Evolutionary conservation across 2,329 filamentous ascomycete species (phyloP).

Genomic region (Penicillium sp.): DNA sequence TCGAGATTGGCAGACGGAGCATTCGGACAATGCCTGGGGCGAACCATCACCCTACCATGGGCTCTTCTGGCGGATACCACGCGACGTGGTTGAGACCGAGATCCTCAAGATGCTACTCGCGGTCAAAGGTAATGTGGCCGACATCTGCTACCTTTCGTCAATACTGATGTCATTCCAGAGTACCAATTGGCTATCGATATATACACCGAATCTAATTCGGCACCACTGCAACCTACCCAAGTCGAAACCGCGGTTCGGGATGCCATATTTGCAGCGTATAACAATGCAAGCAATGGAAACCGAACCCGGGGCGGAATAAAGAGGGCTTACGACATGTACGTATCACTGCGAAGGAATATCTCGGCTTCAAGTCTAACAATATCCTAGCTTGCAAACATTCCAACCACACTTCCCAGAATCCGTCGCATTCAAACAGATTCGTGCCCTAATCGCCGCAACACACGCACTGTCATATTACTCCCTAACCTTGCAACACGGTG

Average conservation of each 20-base stretch:
- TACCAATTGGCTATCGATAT: slow-evolving; percentile 42
- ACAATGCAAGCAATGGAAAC: slow-evolving; percentile 64
- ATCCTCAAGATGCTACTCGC: slow-evolving; percentile 55
- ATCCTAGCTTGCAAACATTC: slow-evolving; percentile 42
- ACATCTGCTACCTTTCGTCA: neutral
- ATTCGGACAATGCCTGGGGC: slow-evolving; percentile 18
- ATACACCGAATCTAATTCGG: slow-evolving; percentile 33
- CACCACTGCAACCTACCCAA: slow-evolving; percentile 42
- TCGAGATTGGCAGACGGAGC: slow-evolving; percentile 53
- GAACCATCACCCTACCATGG: slow-evolving; percentile 39
- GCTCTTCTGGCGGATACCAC: slow-evolving; percentile 49
- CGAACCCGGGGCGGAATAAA: slow-evolving; percentile 60
- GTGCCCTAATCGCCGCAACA: slow-evolving; percentile 57
- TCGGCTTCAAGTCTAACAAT: slow-evolving; percentile 8
- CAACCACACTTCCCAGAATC: slow-evolving; percentile 42
- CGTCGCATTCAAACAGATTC: slow-evolving; percentile 42
- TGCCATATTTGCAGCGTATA: slow-evolving; percentile 55
- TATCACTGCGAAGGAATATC: slow-evolving; percentile 7
- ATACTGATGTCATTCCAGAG: slow-evolving; percentile 31
- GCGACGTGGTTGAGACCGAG: slow-evolving; percentile 53
- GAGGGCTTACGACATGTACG: slow-evolving; percentile 55
- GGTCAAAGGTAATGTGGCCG: slow-evolving; percentile 38
- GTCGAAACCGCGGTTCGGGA: slow-evolving; percentile 53
- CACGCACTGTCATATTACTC: slow-evolving; percentile 64
- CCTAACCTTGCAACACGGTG: slow-evolving; percentile 59